Base-by-base conservation (phyloP, 2,329 filamentous ascomycete genomes). In the Periconia sp. region DNA sequence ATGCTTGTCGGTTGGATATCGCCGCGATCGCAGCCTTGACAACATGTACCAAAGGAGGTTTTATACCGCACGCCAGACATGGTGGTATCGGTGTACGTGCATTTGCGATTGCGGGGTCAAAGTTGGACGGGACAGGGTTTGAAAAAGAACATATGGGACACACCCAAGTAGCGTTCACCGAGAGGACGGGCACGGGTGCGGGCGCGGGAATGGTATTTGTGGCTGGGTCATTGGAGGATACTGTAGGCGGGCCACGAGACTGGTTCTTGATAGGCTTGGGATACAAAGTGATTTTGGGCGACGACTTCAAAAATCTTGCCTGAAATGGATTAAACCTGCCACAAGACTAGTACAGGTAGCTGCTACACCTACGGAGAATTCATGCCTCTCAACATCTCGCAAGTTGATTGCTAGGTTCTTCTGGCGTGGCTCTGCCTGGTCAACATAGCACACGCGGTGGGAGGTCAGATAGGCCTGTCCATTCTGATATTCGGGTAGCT, bases 381-480 rank as follows among this genome's bases (percentile, higher is more conserved):
- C 94, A 66, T 87, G 88, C 61, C 89, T 85, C 65, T 99, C 94
- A 43, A 99, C 86, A 71, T 96, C 90, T 70, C 92, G 96, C 50
- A 99, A 78, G 61, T 96, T 90, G 50, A 99, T 81, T 15, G 90
- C 89, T 31, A 92, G 84, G 0, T 92, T 96, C 72, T 90, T 86
- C 69, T 89, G 89, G 58, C 93, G 85, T 15, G 94, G 92, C 59
- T 97, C 89, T 31, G 85, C 82, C 66, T 92, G 89, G 70, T 97
- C 92, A 59, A 99, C 90, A 71, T 97, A 99, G 79, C 93, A 99
- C 57, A 91, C 86, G 49, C 94, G 89, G 75, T 97, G 93, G 9
- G 94, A 96, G 17, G 94, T 99, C 75, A 99, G 76, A 73, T 99
- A 99, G 51, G 94, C 91, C 77, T 97, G 92, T 48, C 94, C 94